These are phyloP conservation scores for Penicillium sp. DNA, from an alignment of 2,329 filamentous ascomycete species.

Conservation along the genomic window DNA sequence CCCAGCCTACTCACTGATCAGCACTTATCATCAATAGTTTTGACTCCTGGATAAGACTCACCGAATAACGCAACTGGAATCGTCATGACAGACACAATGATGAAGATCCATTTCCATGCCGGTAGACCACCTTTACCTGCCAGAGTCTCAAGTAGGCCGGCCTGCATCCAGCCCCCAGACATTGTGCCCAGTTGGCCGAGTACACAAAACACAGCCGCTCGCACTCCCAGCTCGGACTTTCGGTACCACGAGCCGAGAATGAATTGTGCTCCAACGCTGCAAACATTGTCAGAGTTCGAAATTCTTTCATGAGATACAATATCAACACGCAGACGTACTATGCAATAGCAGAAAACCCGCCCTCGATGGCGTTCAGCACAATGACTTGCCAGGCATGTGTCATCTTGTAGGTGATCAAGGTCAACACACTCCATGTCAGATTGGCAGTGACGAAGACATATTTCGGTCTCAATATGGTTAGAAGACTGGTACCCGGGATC, in stretches of 20 bases:
- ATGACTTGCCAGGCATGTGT: slow-evolving; percentile 47
- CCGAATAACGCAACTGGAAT: slow-evolving; percentile 45
- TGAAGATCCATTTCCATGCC: slow-evolving; percentile 47
- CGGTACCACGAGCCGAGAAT: slow-evolving; percentile 49
- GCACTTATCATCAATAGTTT: not conserved
- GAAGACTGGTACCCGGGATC: slow-evolving; percentile 45
- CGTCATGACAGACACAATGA: slow-evolving; percentile 46
- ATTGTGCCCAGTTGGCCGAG: slow-evolving; percentile 48
- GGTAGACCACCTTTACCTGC: slow-evolving; percentile 38
- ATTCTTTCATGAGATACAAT: not conserved
- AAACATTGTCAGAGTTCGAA: not conserved
- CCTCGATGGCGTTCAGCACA: slow-evolving; percentile 47
- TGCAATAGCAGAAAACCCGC: slow-evolving; percentile 45
- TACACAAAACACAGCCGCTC: slow-evolving; percentile 34
- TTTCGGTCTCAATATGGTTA: slow-evolving; percentile 40
- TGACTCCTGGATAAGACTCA: slow-evolving; percentile 12
- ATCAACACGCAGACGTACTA: slow-evolving; percentile 32
- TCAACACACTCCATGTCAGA: slow-evolving; percentile 46
- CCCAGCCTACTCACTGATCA: slow-evolving; percentile 36
- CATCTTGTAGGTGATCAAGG: slow-evolving; percentile 45
- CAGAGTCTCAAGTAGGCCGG: slow-evolving; percentile 39
- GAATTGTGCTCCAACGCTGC: slow-evolving; percentile 45
- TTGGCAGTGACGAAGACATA: slow-evolving; percentile 48
- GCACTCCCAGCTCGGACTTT: slow-evolving; percentile 44
- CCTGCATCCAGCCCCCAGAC: slow-evolving; percentile 49